These are phyloP conservation scores for Globisporangium canariense DNA, from an alignment of 352 stramenopile species.

Conservation along the genomic window DNA sequence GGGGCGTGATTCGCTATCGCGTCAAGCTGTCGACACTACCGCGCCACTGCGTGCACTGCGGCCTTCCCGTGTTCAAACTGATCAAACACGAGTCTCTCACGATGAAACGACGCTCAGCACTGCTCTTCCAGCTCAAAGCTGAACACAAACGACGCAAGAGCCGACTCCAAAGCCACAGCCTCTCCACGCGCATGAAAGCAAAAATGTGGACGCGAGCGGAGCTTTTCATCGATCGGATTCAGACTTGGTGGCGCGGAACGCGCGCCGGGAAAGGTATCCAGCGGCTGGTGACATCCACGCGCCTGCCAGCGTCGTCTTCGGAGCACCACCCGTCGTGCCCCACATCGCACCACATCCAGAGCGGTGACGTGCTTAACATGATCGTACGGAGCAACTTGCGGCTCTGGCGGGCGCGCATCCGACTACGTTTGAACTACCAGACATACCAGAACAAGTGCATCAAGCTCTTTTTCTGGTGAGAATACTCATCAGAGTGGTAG, in stretches of 20 bases:
- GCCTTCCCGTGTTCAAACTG: slow-evolving; percentile 54
- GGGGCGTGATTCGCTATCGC: slow-evolving; percentile 55
- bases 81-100: slow-evolving; percentile 26
- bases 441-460: slow-evolving; percentile 77
- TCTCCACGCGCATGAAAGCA: slow-evolving; percentile 27
- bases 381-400: slow-evolving; percentile 69
- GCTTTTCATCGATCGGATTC: slow-evolving; percentile 8
- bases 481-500: too few species aligned
- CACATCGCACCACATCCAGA: slow-evolving; percentile 47
- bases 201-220: slow-evolving; percentile 17
- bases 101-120: slow-evolving; percentile 28
- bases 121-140: slow-evolving; percentile 43
- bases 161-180: slow-evolving; percentile 15
- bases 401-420: slow-evolving; percentile 61
- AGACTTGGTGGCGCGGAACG: slow-evolving; percentile 20
- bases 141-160: slow-evolving; percentile 24
- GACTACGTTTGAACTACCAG: slow-evolving; percentile 68
- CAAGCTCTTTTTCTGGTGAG: slow-evolving; percentile 70
- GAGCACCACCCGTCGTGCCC: slow-evolving; percentile 42
- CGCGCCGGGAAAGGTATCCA: slow-evolving; percentile 21
- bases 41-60: slow-evolving; percentile 56
- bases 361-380: slow-evolving; percentile 46
- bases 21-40: slow-evolving; percentile 51
- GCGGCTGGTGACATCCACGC: slow-evolving; percentile 23
- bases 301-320: slow-evolving; percentile 45